Evolutionary conservation across 371 early-diverging fungal species (phyloP).

Genomic region (Thermomucor indicae-seudaticae): DNA sequence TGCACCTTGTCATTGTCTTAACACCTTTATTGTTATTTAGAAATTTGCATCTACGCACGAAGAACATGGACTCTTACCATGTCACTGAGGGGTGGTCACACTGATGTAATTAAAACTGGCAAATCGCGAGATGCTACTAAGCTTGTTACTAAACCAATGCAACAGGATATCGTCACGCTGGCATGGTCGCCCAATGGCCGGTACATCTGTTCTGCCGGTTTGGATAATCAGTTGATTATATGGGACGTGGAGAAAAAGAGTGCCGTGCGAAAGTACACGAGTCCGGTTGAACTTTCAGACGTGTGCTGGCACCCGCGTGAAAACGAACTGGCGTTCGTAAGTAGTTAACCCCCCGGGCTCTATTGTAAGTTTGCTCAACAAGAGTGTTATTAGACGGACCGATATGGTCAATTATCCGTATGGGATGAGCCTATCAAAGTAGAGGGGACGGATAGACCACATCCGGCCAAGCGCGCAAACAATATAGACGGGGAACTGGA

Average conservation of each 20-base stretch:
- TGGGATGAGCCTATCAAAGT: constrained; percentile 15
- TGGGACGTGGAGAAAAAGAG: constrained; percentile 42
- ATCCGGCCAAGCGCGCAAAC: constrained; percentile 5
- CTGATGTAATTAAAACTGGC: constrained; percentile 18
- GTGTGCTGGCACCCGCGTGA: constrained; percentile 53
- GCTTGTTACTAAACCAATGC: neutral
- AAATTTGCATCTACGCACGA: constrained; percentile 30
- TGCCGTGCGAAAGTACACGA: constrained; percentile 17
- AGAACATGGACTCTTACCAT: constrained; percentile 37
- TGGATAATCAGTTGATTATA: constrained; percentile 38
- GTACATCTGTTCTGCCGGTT: constrained; percentile 43
- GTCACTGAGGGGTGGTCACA: constrained; percentile 29
- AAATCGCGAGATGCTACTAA: neutral
- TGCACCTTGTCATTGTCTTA: neutral
- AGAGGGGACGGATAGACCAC: neutral
- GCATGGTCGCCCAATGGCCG: constrained; percentile 63
- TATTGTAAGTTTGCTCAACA: neutral
- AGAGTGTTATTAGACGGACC: constrained; percentile 5
- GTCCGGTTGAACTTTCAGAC: constrained; percentile 23
- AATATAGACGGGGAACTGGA: constrained; percentile 4
- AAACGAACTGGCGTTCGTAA: constrained; percentile 46
- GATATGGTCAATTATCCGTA: constrained; percentile 4
- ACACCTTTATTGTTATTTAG: constrained; percentile 13
- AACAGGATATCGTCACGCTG: constrained; percentile 28
- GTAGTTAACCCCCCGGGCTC: constrained; percentile 5